Evolutionary conservation across 768 basidiomycete genomes (phyloP), one percentile per base, ranked within the genome.

Genomic region (Pulveroboletus sp.): DNA sequence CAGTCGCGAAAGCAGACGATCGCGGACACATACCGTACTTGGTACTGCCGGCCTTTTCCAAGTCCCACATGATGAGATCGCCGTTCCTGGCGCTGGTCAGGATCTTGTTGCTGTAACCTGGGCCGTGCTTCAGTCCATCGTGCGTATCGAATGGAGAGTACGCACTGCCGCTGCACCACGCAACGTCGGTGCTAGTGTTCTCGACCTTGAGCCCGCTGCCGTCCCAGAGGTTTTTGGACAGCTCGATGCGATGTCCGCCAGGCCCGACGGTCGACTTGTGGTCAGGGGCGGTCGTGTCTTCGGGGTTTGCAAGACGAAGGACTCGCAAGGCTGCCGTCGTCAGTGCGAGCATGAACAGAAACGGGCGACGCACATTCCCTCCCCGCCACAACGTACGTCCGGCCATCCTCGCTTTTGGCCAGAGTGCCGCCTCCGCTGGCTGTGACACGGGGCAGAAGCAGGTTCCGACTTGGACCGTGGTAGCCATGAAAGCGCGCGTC

Each of bases 51-150:
- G 75, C 66, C 63, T 82, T 86, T 57, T 83, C 79, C 24, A 89
- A 56, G 62, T 90, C 87, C 89, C 89, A 91, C 74, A 89, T 79
- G 26, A 89, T 85, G 31, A 91, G 76, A 45, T 90, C 89, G 2
- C 89, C 89, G 54, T 89, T 90, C 14, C 85, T 72, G 2, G 86
- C 86, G 59, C 87, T 88, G 3, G 89, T 90, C 19, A 91, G 65
- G 42, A 90, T 79, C 68, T 90, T 91, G 65, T 83, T 81, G 63
- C 72, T 81, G 68, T 81, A 88, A 11, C 65, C 88, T 90, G 53
- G 32, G 17, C 52, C 42, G 1, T n/a, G 39, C 43, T 36, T 60
- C 23, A 48, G 43, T 29, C 17, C 9, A 19, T n/a, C 10, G 20
- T 36, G 39, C 7, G 35, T 1, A 23, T 34, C 30, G 30, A 45